Evolutionary conservation across 23 red algal genomes (phyloP).

Genomic region (Gracilariopsis chorda): DNA sequence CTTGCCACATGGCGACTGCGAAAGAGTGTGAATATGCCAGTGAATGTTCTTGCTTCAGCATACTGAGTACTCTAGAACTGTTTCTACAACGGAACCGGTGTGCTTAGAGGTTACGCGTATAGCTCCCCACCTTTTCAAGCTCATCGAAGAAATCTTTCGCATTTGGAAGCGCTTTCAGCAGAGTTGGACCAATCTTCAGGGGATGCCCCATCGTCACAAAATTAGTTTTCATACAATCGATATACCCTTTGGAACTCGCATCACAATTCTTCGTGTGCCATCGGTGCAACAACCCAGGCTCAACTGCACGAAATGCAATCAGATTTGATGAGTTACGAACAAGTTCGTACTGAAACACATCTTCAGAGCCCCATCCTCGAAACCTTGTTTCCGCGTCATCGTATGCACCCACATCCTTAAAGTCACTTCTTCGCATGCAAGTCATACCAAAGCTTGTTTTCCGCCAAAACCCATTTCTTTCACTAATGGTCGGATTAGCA

Average conservation of each 20-base stretch:
- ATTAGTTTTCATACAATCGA: constrained; percentile 58
- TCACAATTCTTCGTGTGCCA: constrained; percentile 61
- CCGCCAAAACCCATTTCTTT: constrained; percentile 54
- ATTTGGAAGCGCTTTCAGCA: constrained; percentile 17
- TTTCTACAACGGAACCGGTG: too few relatives aligned
- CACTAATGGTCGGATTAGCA: constrained; percentile 1
- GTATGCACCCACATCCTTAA: constrained; percentile 36
- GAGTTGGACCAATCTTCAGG: constrained; percentile 17
- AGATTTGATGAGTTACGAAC: constrained; percentile 29
- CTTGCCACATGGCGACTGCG: too few relatives aligned
- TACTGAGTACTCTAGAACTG: too few relatives aligned
- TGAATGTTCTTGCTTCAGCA: too few relatives aligned
- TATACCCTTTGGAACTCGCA: constrained; percentile 7
- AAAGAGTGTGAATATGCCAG: too few relatives aligned
- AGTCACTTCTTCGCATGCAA: constrained; percentile 50
- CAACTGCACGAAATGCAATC: constrained; percentile 46
- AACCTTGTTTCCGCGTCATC: constrained; percentile 47
- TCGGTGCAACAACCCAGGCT: constrained; percentile 49
- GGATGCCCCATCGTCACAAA: constrained; percentile 52
- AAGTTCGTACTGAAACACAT: constrained; percentile 44
- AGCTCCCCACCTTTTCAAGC: not conserved
- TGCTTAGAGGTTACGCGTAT: too few relatives aligned
- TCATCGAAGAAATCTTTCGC: constrained; percentile 1
- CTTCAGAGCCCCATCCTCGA: constrained; percentile 65
- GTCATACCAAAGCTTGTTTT: constrained; percentile 65